phyloP scores from a whole-genome alignment of 2,329 filamentous ascomycete species.

The Fusarium subtropicale region DNA sequence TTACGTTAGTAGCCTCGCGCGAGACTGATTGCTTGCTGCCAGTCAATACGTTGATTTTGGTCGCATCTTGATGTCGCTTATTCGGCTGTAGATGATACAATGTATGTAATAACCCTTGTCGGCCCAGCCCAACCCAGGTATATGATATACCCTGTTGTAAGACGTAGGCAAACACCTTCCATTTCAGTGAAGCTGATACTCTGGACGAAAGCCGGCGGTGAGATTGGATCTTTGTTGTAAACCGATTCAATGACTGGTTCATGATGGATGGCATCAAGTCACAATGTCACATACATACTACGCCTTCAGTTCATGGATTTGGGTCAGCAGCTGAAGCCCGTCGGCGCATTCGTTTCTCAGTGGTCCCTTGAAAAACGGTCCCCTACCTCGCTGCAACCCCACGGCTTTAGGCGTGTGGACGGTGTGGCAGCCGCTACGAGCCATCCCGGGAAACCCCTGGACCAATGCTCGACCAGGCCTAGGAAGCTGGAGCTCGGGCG shows the following conservation, averaged over 20 bases:
- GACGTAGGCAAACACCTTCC: not conserved
- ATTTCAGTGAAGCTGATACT: constrained; percentile 1
- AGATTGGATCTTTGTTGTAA: not conserved
- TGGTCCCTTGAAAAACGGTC: constrained; percentile 36
- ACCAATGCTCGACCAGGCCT: constrained; percentile 17
- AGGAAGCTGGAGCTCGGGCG: constrained; percentile 20
- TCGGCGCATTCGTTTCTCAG: constrained; percentile 29
- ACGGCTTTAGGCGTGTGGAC: constrained; percentile 29
- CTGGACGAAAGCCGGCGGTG: constrained; percentile 24
- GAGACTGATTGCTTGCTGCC: not conserved
- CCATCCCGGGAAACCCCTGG: constrained; percentile 38
- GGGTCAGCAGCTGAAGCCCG: not conserved
- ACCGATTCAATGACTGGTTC: constrained; percentile 8
- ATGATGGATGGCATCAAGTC: constrained; percentile 8
- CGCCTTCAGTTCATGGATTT: constrained; percentile 19
- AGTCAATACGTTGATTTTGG: not conserved
- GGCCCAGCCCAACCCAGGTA: not conserved
- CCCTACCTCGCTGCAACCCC: constrained; percentile 38
- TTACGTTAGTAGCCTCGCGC: not conserved
- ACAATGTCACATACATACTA: constrained; percentile 1
- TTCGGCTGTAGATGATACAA: constrained; percentile 21
- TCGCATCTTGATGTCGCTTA: constrained; percentile 6
- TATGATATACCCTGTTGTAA: constrained; percentile 4
- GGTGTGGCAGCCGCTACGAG: constrained; percentile 35
- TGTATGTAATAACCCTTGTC: constrained; percentile 22